Evolutionary conservation across 257 asterid genomes (phyloP).

Genomic region (Nicotiana undulata): DNA sequence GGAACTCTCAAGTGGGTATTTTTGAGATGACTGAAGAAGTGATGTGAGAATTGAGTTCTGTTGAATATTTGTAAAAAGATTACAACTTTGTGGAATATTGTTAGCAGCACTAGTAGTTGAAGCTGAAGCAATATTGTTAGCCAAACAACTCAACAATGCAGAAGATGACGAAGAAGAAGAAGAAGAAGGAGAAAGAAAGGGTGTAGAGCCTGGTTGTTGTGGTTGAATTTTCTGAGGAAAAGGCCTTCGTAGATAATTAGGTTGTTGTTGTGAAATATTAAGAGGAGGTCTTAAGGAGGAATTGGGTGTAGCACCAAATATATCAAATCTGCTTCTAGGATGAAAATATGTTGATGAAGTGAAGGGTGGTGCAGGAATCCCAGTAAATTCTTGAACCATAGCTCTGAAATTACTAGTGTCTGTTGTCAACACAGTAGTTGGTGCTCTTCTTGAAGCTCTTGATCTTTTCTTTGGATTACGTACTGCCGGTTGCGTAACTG

Average conservation of each 20-base stretch:
- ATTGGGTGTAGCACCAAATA: slow-evolving; percentile 23
- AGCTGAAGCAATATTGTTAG: not conserved
- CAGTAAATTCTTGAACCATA: slow-evolving; percentile 93
- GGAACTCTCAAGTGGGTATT: slow-evolving; percentile 13
- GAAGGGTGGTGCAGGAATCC: slow-evolving; percentile 79
- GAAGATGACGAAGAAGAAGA: slow-evolving; percentile 9
- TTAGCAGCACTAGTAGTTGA: slow-evolving; percentile 3
- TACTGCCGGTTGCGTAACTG: not conserved
- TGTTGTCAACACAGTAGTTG: slow-evolving; percentile 78
- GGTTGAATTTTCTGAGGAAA: slow-evolving; percentile 42
- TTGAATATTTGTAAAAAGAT: slow-evolving; percentile 21
- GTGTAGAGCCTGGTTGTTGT: slow-evolving; percentile 12
- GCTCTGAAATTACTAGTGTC: slow-evolving; percentile 81
- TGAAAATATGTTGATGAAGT: slow-evolving; percentile 20
- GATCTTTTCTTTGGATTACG: slow-evolving; percentile 64
- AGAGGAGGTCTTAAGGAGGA: slow-evolving; percentile 27
- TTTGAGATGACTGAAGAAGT: slow-evolving; percentile 38
- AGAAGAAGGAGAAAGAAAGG: slow-evolving; percentile 17
- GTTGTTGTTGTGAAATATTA: slow-evolving; percentile 22
- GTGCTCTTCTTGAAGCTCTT: slow-evolving; percentile 87
- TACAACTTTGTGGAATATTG: slow-evolving; percentile 14
- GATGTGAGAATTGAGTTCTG: slow-evolving; percentile 38
- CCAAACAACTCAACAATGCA: slow-evolving; percentile 3
- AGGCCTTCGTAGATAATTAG: slow-evolving; percentile 47
- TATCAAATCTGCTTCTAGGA: slow-evolving; percentile 40